phyloP scores from a whole-genome alignment of 2,329 filamentous ascomycete genomes.

The Apiospora pterosperma region DNA sequence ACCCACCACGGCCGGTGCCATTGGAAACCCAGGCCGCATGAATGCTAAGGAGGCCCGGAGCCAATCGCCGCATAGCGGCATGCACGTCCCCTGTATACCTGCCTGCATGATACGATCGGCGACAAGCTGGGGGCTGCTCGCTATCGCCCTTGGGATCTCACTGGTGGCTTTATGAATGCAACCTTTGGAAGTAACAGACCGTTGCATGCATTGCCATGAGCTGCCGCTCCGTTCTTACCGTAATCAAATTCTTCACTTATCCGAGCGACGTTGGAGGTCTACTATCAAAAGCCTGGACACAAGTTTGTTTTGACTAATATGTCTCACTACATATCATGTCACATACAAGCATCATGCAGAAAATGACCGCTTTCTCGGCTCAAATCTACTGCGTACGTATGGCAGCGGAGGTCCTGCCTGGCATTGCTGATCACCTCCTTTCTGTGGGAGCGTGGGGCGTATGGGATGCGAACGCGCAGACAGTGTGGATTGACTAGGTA shows the following conservation, averaged over 20 bases:
- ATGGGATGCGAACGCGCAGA: background rate
- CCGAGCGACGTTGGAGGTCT: background rate
- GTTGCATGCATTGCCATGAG: background rate
- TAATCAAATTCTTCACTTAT: background rate
- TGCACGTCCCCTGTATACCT: background rate
- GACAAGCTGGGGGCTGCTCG: background rate
- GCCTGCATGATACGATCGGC: constrained; percentile 2
- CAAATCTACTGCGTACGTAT: background rate
- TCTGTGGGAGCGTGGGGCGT: background rate
- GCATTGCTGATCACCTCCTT: background rate
- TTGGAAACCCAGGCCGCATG: background rate
- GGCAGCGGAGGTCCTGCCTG: too few species aligned
- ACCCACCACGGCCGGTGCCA: background rate
- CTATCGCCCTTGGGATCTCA: constrained; percentile 2
- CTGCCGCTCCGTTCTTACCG: background rate
- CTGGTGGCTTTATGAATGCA: background rate
- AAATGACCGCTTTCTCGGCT: background rate
- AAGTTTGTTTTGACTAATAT: background rate
- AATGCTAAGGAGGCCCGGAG: background rate
- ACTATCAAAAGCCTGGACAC: background rate
- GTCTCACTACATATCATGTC: background rate
- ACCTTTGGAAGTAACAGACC: background rate
- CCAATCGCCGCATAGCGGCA: background rate
- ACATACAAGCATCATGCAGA: background rate
- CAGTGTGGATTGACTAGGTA: background rate